Evolutionary conservation across 768 basidiomycete genomes (phyloP).

Genomic region (Phylloporus sp.): DNA sequence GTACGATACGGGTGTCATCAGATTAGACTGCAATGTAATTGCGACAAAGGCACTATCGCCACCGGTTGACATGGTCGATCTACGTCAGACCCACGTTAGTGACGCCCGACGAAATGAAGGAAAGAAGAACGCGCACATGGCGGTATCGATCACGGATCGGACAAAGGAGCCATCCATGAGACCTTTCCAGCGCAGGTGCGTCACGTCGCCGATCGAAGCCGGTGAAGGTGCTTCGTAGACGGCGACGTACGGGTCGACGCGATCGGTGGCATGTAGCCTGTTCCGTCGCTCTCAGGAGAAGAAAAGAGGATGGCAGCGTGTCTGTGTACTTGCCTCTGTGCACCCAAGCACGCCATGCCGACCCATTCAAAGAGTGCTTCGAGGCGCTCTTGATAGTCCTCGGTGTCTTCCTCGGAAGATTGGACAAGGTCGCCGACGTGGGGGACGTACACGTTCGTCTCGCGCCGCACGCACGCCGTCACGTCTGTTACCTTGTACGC

Average conservation of each 20-base stretch:
- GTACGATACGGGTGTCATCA: conserved; percentile 46
- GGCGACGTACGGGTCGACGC: conserved; percentile 64
- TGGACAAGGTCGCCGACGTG: conserved; percentile 25
- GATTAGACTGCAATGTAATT: conserved; percentile 36
- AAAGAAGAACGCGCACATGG: conserved; percentile 26
- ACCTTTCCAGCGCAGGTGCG: conserved; percentile 58
- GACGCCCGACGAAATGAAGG: not conserved
- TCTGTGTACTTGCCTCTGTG: conserved; percentile 48
- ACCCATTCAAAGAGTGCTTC: conserved; percentile 63
- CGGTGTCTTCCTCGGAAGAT: conserved; percentile 31
- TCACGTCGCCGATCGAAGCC: conserved; percentile 40
- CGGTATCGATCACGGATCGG: conserved; percentile 43
- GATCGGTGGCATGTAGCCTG: conserved; percentile 58
- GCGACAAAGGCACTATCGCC: conserved; percentile 15
- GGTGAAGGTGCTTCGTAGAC: conserved; percentile 55
- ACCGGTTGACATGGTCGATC: conserved; percentile 8
- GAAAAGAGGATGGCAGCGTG: no score
- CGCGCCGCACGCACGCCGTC: conserved; percentile 19
- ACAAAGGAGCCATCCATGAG: conserved; percentile 50
- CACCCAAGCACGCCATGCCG: conserved; percentile 61
- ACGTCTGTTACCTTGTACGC: conserved; percentile 10
- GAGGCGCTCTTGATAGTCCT: conserved; percentile 48
- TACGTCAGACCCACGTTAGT: not conserved
- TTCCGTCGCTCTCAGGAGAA: not conserved
- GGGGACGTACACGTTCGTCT: conserved; percentile 40